Conservation (phyloP, 116 monocot species). For the Cymodocea nodosa region DNA sequence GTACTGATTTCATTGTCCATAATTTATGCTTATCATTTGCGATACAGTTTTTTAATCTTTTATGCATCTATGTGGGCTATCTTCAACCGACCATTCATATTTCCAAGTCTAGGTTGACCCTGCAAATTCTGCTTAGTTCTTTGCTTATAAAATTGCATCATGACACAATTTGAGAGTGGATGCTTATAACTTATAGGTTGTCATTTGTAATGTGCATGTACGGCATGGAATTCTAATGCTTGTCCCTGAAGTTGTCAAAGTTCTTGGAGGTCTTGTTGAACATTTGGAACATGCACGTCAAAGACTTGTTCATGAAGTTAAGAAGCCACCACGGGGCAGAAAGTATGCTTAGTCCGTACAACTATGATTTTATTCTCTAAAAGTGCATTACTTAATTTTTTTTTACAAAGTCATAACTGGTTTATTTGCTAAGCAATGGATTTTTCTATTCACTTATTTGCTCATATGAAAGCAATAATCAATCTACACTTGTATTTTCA, state of each 20-base stretch:
- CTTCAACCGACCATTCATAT: too few species aligned
- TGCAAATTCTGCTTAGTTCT: too few species aligned
- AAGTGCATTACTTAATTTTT: too few species aligned
- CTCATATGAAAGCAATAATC: not conserved
- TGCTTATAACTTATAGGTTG: constrained; percentile 29
- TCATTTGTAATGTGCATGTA: constrained; percentile 55
- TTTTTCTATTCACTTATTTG: not conserved
- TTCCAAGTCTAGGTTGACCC: too few species aligned
- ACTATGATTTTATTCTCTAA: not conserved
- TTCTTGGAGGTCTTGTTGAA: constrained; percentile 79
- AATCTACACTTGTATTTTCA: not conserved
- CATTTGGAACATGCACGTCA: constrained; percentile 61
- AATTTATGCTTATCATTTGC: too few species aligned
- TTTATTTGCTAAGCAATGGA: too few species aligned
- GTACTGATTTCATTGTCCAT: too few species aligned
- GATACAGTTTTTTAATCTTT: too few species aligned
- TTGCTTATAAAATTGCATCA: too few species aligned
- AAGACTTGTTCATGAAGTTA: constrained; percentile 65
- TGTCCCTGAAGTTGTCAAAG: constrained; percentile 63
- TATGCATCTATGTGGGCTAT: too few species aligned
- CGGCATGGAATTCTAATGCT: constrained; percentile 74
- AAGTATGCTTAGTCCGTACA: constrained; percentile 21
- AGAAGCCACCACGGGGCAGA: constrained; percentile 84
- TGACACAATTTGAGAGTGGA: not conserved
- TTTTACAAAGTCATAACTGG: too few species aligned